Evolutionary conservation across 2,329 filamentous ascomycete species (phyloP), one percentile per base, ranked within the genome.

Genomic region (Fusarium continuum): DNA sequence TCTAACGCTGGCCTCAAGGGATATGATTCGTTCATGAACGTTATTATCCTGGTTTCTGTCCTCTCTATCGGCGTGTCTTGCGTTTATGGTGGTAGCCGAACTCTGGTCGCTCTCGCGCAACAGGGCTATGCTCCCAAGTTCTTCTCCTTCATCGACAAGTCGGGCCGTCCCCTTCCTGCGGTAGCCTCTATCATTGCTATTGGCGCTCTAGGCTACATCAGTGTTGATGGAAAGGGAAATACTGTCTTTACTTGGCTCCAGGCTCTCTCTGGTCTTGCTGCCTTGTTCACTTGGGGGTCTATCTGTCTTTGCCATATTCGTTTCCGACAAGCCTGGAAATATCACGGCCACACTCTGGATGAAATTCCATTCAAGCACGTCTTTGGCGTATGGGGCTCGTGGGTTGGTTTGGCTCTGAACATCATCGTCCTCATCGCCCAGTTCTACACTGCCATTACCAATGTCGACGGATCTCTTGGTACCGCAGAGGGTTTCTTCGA

Each of bases 221-320:
- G 76, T 55, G 73, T 86, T 22, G 72, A 75, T 40, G 68, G 76
- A 0, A 76, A 76, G 2, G 83, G 84, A 19, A 72, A 70, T 2
- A 76, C 75, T 1, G 81, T 90, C 19, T 89, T 91, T 55, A 79
- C 83, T 68, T 91, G 89, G 89, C 81, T 91, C 4, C 80, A 85
- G 22, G 85, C 88, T 8, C 77, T 91, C 14, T 89, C 87, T 0
- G 88, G 86, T 46, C 78, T 91, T 5, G 83, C 85, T 10, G 84
- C 86, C 11, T 80, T 91, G 36, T 90, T 89, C 73, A 87, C 87
- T 10, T 91, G 88, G 88, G 87, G 83, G 16, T 88, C 85, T 32
- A 89, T 91, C 67, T 90, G 87, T 68, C 76, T 88, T 4, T 82
- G 86, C 3, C 89, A 91, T 68, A 89, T 91, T 70, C 86, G 88